A percentile compares a stretch with the other conserved stretches of the same genome.
Conservation (phyloP, 805 yeast species). For the Wickerhamomyces sydowiorum region DNA sequence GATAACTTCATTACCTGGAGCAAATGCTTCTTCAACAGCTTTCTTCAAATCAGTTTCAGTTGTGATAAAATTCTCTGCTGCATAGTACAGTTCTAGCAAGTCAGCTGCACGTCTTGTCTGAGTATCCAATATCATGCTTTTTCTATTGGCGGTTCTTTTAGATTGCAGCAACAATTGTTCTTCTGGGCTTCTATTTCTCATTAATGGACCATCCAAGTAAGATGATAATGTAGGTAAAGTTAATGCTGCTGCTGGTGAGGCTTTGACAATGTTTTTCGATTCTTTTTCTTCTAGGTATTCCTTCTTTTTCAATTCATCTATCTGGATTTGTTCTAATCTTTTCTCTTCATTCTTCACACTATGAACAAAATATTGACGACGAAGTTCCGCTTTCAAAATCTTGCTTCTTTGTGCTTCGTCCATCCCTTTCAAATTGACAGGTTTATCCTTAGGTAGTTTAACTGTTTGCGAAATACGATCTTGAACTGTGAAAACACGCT, state of each 20-base stretch:
- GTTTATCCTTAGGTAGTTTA: slow-evolving; percentile 33
- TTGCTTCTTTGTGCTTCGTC: slow-evolving; percentile 22
- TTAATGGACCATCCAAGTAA: slow-evolving; percentile 59
- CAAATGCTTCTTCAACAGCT: slow-evolving; percentile 53
- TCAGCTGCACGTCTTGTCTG: slow-evolving; percentile 49
- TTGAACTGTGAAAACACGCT: slow-evolving; percentile 52
- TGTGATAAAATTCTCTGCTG: slow-evolving; percentile 61
- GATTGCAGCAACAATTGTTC: slow-evolving; percentile 51
- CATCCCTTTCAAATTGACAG: slow-evolving; percentile 15
- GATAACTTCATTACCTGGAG: slow-evolving; percentile 17
- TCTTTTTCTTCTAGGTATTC: slow-evolving; percentile 22
- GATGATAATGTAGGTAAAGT: slow-evolving; percentile 79
- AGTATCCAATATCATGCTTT: slow-evolving; percentile 43
- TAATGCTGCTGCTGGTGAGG: slow-evolving; percentile 47
- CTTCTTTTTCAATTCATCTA: slow-evolving; percentile 21
- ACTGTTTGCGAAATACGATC: slow-evolving; percentile 52
- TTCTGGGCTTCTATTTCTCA: slow-evolving; percentile 67
- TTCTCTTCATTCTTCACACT: slow-evolving; percentile 37
- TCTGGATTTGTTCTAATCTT: slow-evolving; percentile 28
- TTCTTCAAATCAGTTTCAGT: slow-evolving; percentile 60
- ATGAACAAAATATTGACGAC: slow-evolving; percentile 65
- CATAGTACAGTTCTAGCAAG: slow-evolving; percentile 67
- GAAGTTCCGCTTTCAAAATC: slow-evolving; percentile 47
- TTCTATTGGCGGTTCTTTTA: slow-evolving; percentile 66
- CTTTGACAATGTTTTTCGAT: slow-evolving; percentile 33